phyloP scores from a whole-genome alignment of 2,329 filamentous ascomycete species.

The Fusarium beomiforme region DNA sequence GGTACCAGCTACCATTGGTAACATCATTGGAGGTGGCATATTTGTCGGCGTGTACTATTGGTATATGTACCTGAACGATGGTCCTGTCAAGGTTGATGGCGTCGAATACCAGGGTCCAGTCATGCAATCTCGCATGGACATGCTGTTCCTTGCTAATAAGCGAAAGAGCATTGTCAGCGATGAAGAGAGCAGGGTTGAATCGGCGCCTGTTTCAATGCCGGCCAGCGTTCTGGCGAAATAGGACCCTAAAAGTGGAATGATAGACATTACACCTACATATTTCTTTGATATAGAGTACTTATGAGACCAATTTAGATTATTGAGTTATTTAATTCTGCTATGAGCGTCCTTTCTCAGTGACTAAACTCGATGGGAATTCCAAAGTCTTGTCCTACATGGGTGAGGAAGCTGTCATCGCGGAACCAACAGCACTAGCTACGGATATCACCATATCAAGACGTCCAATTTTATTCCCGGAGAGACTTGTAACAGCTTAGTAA shows the following conservation, averaged over 20 bases:
- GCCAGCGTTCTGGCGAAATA: constrained; percentile 1
- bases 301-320: not conserved
- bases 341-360: rapidly evolving
- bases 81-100: constrained; percentile 19
- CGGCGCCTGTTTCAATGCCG: constrained; percentile 1
- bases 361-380: not conserved
- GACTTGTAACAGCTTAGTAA: not conserved
- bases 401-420: not conserved
- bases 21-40: constrained; percentile 62
- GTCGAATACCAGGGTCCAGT: constrained; percentile 12
- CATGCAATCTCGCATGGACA: constrained; percentile 6
- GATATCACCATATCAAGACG: too few relatives aligned
- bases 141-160: constrained; percentile 10
- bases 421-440: not conserved
- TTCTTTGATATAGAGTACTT: not conserved
- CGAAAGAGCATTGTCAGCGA: constrained; percentile 10
- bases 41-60: constrained; percentile 57
- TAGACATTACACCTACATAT: rapidly evolving
- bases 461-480: not conserved
- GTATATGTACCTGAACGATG: constrained; percentile 38
- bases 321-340: rapidly evolving
- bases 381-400: not conserved
- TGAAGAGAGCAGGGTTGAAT: constrained; percentile 33
- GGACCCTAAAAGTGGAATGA: not conserved
- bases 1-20: constrained; percentile 62